Percentiles rank a stretch among this genome's conserved stretches.
phyloP scores from a whole-genome alignment of 305 asterid genomes.

The Solanum hybrid region DNA sequence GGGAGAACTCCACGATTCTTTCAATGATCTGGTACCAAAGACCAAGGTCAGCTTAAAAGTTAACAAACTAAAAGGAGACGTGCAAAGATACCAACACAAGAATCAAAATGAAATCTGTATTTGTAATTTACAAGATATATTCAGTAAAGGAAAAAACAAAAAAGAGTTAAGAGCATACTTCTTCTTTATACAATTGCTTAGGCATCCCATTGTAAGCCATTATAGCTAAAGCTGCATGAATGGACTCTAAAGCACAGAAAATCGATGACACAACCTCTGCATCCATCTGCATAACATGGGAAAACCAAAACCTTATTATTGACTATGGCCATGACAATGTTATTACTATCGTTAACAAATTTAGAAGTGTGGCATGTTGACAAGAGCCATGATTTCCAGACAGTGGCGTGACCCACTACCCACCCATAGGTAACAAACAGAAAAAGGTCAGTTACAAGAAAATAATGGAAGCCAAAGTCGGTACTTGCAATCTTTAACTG shows the following conservation, averaged over 20 bases:
- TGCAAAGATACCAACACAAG: slow-evolving; percentile 9
- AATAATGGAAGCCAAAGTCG: neutral
- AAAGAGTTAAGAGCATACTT: slow-evolving; percentile 36
- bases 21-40: slow-evolving; percentile 63
- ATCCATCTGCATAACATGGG: slow-evolving; percentile 59
- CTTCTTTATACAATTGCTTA: slow-evolving; percentile 89
- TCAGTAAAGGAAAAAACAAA: neutral
- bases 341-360: neutral
- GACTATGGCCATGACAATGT: neutral
- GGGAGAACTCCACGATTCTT: slow-evolving; percentile 91
- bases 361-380: neutral
- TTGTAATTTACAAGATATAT: neutral
- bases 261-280: slow-evolving; percentile 65
- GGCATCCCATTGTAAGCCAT: slow-evolving; percentile 88
- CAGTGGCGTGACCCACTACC: neutral
- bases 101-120: neutral
- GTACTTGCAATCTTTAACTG: neutral
- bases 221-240: slow-evolving; percentile 86
- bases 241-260: slow-evolving; percentile 81
- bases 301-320: neutral
- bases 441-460: neutral
- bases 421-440: neutral
- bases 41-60: neutral
- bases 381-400: slow-evolving; percentile 2
- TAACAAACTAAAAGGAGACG: neutral